phyloP scores from a whole-genome alignment of 345 rosid genomes.

The Orychophragmus violaceus region DNA sequence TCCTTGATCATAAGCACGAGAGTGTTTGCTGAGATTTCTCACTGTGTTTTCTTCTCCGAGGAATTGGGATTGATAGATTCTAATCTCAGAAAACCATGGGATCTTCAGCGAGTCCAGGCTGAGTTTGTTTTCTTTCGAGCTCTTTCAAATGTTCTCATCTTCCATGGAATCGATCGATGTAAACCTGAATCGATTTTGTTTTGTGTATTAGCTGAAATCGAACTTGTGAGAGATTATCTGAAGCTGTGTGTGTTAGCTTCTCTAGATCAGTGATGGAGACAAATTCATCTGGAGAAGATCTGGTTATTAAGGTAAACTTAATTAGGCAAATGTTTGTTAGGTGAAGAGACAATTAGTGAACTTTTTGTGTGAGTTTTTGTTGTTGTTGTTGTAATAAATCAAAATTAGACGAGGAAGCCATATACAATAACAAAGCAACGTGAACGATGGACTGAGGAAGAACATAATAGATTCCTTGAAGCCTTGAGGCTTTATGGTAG shows the following conservation, averaged over 20 bases:
- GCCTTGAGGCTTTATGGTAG: conserved; percentile 84
- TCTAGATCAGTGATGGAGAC: conserved; percentile 21
- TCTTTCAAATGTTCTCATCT: too few relatives aligned
- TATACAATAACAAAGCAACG: conserved; percentile 85
- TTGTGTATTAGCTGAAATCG: background rate
- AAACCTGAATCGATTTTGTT: background rate
- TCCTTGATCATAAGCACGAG: background rate
- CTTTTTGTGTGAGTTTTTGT: background rate
- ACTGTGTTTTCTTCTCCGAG: background rate
- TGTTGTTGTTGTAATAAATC: background rate
- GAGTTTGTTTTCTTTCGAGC: conserved; percentile 13
- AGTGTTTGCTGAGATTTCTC: background rate
- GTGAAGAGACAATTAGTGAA: background rate
- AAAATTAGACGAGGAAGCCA: conserved; percentile 65
- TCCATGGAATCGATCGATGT: too few relatives aligned
- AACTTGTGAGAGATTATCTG: background rate
- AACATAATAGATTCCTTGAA: conserved; percentile 80
- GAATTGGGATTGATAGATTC: background rate
- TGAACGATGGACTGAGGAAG: conserved; percentile 93
- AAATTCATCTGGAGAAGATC: conserved; percentile 29
- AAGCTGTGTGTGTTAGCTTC: conserved; percentile 1
- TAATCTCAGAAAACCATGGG: background rate
- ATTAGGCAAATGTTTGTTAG: background rate
- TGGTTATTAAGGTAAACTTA: conserved; percentile 20
- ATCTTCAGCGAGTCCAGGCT: conserved; percentile 11